Evolutionary conservation across 345 rosid species (phyloP).

Genomic region (Salix caprea): DNA sequence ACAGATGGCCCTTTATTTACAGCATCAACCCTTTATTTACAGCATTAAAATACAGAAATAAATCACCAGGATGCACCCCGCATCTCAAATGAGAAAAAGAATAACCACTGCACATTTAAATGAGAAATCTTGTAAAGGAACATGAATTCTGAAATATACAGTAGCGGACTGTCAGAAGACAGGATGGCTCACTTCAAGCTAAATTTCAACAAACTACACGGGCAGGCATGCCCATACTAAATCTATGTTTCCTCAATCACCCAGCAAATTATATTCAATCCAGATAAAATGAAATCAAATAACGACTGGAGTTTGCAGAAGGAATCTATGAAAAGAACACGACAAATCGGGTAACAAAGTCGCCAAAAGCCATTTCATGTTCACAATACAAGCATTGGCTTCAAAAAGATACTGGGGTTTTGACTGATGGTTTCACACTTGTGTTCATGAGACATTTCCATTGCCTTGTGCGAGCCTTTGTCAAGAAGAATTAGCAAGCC

Average conservation of each 20-base stretch:
- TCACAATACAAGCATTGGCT: not conserved
- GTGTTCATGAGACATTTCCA: slow-evolving; percentile 80
- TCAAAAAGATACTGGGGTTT: not conserved
- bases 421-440: slow-evolving; percentile 28
- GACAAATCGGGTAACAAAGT: not conserved
- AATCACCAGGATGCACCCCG: not conserved
- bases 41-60: not conserved
- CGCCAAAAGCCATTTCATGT: not conserved
- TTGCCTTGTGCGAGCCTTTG: slow-evolving; percentile 50
- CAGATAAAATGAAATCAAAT: slow-evolving; percentile 20
- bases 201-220: slow-evolving; percentile 27
- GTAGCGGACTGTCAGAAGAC: slow-evolving; percentile 12
- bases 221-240: slow-evolving; percentile 20
- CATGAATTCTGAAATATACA: slow-evolving; percentile 27
- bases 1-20: not conserved
- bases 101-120: slow-evolving; percentile 16
- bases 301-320: slow-evolving; percentile 28
- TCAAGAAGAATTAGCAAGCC: slow-evolving; percentile 90
- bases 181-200: slow-evolving; percentile 18
- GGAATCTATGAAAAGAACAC: slow-evolving; percentile 5
- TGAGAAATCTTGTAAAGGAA: slow-evolving; percentile 31
- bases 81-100: slow-evolving; percentile 9
- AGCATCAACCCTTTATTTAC: not conserved
- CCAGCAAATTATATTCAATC: slow-evolving; percentile 22
- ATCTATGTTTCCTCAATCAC: slow-evolving; percentile 23